phyloP scores from a whole-genome alignment of 495 filamentous ascomycete genomes.

The Bacidia rubella region DNA sequence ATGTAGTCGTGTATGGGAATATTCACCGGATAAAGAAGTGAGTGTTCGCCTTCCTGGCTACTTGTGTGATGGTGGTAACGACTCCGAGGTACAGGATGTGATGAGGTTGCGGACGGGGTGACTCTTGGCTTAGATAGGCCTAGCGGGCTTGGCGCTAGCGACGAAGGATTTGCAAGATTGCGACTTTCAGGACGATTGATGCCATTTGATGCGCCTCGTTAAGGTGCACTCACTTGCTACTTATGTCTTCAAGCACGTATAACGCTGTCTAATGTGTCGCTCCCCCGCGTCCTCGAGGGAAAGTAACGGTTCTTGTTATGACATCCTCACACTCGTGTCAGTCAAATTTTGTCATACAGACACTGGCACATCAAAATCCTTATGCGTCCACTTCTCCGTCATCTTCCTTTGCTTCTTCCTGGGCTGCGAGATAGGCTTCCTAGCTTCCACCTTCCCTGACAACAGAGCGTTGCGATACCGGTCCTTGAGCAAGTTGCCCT shows the following conservation, averaged over 20 bases:
- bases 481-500: conserved; percentile 85
- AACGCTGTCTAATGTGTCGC: not conserved
- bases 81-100: conserved; percentile 7
- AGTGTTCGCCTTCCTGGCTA: conserved; percentile 6
- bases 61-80: conserved; percentile 1
- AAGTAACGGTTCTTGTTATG: not conserved
- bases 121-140: not conserved
- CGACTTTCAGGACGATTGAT: too few relatives aligned
- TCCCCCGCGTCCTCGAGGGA: not conserved
- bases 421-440: conserved; percentile 59
- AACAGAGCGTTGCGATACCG: conserved; percentile 80
- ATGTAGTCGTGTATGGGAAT: not conserved
- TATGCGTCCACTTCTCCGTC: conserved; percentile 94
- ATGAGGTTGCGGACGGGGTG: conserved; percentile 2
- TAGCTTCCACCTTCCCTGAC: conserved; percentile 72
- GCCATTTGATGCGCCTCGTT: too few relatives aligned
- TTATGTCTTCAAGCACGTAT: too few relatives aligned
- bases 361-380: conserved; percentile 63
- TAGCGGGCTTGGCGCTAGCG: not conserved
- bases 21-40: conserved; percentile 7
- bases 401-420: conserved; percentile 64
- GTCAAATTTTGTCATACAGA: not conserved
- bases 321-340: too few relatives aligned
- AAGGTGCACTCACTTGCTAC: too few relatives aligned
- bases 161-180: too few relatives aligned